Base-by-base conservation (phyloP, 2,329 filamentous ascomycete genomes). In the Cladophialophora exuberans region DNA sequence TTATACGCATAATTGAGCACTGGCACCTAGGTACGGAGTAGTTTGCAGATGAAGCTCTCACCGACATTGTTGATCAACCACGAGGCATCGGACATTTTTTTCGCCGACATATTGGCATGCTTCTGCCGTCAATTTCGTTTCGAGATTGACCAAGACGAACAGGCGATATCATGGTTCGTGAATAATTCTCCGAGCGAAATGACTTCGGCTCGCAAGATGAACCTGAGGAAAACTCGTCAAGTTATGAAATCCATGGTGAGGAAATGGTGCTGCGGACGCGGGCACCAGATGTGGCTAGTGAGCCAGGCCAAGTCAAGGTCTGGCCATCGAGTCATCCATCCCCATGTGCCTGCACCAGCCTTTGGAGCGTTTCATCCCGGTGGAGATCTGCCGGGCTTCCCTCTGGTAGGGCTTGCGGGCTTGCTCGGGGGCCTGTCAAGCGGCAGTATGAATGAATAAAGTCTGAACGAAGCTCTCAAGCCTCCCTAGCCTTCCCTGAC, bases 121-220 rank as follows among this genome's bases (percentile, higher is more conserved):
- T 23, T 49, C 15, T 39, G 20, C 18, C 33, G 39, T 38, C 20
- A 41, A 39, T 39, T 18, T 49, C 46, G 46, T 49, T 49, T 49
- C 46, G 30, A 30, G 22, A 49, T 31, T 49, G 31, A 39, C 18
- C 44, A 47, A 38, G 30, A 33, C 22, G n/a, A 23, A 6, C 1
- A 33, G 17, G 18, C 18, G 10, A 7, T 15, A 36, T 17, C 31
- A 36, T 22, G 18, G 26, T 31, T 31, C 28, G 13, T 31, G 13
- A 31, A 13, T 31, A 7, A n/a, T n/a, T n/a, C n/a, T n/a, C n/a
- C n/a, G n/a, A 31, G 28, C 28, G 28, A 31, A 13, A 31, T 13
- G 28, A 13, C 28, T 31, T 13, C 7, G 28, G 6, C 28, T 31
- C 28, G 39, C 11, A 42, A n/a, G n/a, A n/a, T n/a, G n/a, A n/a